These are phyloP conservation scores for Penicillium longicatenatum DNA, from an alignment of 495 filamentous ascomycete species.

Conservation along the genomic window DNA sequence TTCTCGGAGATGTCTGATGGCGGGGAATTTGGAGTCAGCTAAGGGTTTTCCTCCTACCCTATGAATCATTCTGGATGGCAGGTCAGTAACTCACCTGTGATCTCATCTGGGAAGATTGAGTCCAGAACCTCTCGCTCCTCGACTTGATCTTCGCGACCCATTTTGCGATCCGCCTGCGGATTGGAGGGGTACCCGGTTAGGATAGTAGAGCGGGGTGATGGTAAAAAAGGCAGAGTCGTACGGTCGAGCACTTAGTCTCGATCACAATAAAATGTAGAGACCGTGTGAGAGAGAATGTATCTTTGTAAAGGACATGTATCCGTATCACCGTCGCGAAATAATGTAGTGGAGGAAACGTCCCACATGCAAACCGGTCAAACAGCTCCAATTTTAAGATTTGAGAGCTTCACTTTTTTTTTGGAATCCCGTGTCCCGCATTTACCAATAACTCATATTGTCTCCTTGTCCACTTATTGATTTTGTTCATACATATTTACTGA, in stretches of 20 bases:
- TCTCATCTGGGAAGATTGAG: conserved; percentile 98
- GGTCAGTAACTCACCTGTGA: conserved; percentile 64
- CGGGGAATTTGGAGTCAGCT: conserved; percentile 4
- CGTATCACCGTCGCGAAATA: conserved; percentile 14
- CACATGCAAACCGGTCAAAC: conserved; percentile 54
- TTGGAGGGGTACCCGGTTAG: conserved; percentile 35
- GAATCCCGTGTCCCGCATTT: conserved; percentile 13
- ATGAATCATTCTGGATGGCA: neutral
- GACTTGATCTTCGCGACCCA: conserved; percentile 91
- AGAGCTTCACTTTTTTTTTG: conserved; percentile 35
- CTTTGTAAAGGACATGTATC: conserved; percentile 10
- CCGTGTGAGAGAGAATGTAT: neutral
- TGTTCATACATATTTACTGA: conserved; percentile 5
- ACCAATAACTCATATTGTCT: neutral
- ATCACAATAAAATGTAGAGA: conserved; percentile 4
- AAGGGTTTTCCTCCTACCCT: neutral
- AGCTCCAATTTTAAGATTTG: conserved; percentile 38
- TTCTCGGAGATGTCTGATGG: conserved; percentile 79
- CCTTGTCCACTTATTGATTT: conserved; percentile 8
- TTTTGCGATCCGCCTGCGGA: conserved; percentile 48
- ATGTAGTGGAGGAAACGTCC: conserved; percentile 28
- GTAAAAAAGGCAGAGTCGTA: neutral
- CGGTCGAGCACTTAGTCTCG: neutral
- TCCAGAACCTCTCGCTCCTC: conserved; percentile 97
- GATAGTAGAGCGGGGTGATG: conserved; percentile 7